Evolutionary conservation across 192 early-diverging fungal genomes (phyloP).

Genomic region (Diversispora eburnea): DNA sequence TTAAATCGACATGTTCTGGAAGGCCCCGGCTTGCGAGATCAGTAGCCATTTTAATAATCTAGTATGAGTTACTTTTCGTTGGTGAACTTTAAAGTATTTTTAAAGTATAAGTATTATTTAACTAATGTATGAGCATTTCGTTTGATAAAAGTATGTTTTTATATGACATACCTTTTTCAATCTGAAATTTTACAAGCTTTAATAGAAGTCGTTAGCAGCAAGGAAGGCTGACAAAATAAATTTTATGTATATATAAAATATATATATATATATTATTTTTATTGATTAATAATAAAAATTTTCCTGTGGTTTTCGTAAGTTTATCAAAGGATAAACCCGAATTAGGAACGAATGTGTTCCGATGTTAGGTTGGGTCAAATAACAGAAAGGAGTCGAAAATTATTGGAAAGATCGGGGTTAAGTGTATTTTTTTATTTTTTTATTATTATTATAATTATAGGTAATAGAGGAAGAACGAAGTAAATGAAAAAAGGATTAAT

Average conservation of each 20-base stretch:
- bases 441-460: background rate
- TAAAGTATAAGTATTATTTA: background rate
- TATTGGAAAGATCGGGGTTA: constrained; percentile 13
- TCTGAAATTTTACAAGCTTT: constrained; percentile 7
- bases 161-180: background rate
- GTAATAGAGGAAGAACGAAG: no score
- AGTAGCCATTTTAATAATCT: background rate
- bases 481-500: background rate
- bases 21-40: background rate
- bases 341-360: constrained; percentile 13
- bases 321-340: constrained; percentile 16
- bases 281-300: no score
- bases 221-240: background rate
- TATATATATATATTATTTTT: no score
- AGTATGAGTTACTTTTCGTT: background rate
- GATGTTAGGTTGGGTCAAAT: background rate
- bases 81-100: background rate
- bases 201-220: constrained; percentile 4
- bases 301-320: background rate
- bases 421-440: constrained; percentile 16
- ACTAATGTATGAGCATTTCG: background rate
- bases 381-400: background rate
- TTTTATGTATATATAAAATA: no score
- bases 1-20: background rate
- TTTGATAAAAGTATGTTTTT: background rate